Evolutionary conservation across 208 protist genomes (phyloP).

Genomic region (Trypanosoma avium): DNA sequence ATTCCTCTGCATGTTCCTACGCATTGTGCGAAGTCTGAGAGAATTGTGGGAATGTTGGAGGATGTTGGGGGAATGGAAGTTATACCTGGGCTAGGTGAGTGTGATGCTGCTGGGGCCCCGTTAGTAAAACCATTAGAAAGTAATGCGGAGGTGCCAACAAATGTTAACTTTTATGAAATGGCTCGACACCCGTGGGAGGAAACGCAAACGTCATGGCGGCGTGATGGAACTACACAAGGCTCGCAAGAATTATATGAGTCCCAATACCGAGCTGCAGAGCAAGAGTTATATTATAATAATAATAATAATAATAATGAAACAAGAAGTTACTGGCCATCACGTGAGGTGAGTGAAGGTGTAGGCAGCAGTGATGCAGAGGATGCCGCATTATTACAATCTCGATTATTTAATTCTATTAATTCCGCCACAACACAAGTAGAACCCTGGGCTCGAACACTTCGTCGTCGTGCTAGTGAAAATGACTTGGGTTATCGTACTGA

Average conservation of each 20-base stretch:
- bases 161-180: conserved; percentile 93
- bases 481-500: conserved; percentile 71
- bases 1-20: conserved; percentile 49
- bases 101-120: conserved; percentile 43
- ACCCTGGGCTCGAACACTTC: conserved; percentile 73
- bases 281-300: conserved; percentile 81
- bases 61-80: conserved; percentile 84
- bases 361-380: conserved; percentile 37
- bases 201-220: conserved; percentile 75
- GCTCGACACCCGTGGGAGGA: conserved; percentile 90
- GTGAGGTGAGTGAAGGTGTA: conserved; percentile 53
- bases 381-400: conserved; percentile 66
- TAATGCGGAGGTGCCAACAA: conserved; percentile 80
- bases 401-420: conserved; percentile 61
- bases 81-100: conserved; percentile 65
- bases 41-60: conserved; percentile 79
- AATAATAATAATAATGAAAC: too few relatives aligned
- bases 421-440: conserved; percentile 66
- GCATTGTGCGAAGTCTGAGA: conserved; percentile 58
- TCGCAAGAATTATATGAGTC: conserved; percentile 84
- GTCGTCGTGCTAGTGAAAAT: conserved; percentile 58
- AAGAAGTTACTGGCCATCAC: conserved; percentile 84
- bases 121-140: conserved; percentile 45
- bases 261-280: conserved; percentile 83
- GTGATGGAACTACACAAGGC: conserved; percentile 87